A percentile compares a stretch with the other conserved stretches of the same genome.
These are phyloP conservation scores for Plasmodium cynomolgi DNA, from an alignment of 169 alveolate genomes.

Conservation along the genomic window DNA sequence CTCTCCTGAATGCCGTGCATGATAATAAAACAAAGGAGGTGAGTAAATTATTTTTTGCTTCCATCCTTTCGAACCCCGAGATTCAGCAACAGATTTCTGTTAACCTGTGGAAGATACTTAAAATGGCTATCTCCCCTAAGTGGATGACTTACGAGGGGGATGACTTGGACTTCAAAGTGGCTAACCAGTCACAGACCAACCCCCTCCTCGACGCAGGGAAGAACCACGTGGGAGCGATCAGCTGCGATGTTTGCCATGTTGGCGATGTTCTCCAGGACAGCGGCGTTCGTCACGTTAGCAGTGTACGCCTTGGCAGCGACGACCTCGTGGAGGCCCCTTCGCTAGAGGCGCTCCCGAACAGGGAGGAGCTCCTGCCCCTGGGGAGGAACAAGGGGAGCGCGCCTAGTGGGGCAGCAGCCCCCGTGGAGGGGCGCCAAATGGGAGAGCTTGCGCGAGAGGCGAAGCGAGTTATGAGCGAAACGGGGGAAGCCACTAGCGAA, in stretches of 20 bases:
- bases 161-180: background rate
- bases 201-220: background rate
- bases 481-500: background rate
- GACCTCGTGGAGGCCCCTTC: background rate
- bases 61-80: conserved; percentile 29
- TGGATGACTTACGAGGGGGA: conserved; percentile 42
- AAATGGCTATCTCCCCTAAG: conserved; percentile 22
- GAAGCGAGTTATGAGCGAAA: too few relatives aligned
- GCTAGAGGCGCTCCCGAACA: background rate
- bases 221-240: background rate
- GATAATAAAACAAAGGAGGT: conserved; percentile 19
- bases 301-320: background rate
- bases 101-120: conserved; percentile 20
- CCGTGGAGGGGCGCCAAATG: background rate
- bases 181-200: background rate
- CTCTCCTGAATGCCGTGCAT: background rate
- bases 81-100: conserved; percentile 31
- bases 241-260: background rate
- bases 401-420: background rate
- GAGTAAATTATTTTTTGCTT: background rate
- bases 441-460: background rate
- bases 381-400: background rate
- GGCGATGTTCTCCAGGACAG: background rate
- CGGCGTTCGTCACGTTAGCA: background rate
- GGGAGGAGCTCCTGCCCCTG: background rate